Conservation (phyloP, 2,329 filamentous ascomycete species). For the Dothistroma septosporum region DNA sequence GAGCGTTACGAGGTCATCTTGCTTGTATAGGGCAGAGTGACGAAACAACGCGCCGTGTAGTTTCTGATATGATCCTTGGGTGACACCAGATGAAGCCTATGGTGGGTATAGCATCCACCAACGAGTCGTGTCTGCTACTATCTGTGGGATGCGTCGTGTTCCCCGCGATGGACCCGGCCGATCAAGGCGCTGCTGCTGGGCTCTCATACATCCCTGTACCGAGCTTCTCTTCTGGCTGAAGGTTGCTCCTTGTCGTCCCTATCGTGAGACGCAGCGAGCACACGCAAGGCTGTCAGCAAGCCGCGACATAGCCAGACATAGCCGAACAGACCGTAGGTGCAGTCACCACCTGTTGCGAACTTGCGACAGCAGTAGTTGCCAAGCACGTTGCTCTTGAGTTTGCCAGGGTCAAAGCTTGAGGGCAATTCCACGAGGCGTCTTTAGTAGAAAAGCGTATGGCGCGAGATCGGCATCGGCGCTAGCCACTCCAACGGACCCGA, state of each 20-base stretch:
- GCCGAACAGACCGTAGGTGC: neutral
- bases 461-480: conserved; percentile 1
- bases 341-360: neutral
- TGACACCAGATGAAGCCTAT: neutral
- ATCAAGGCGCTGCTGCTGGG: neutral
- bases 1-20: neutral
- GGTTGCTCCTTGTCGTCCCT: neutral
- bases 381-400: neutral
- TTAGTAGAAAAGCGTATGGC: conserved; percentile 2
- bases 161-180: neutral
- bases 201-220: neutral
- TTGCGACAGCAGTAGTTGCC: neutral
- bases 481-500: neutral
- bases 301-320: too few relatives aligned
- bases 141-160: neutral
- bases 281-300: neutral
- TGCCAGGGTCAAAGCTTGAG: conserved; percentile 1
- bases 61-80: neutral
- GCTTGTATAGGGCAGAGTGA: neutral
- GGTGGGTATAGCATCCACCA: neutral
- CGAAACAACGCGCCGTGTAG: neutral
- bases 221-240: neutral
- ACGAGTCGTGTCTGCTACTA: neutral
- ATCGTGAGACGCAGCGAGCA: neutral
- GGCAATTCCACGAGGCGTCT: conserved; percentile 3